phyloP scores from a whole-genome alignment of 2,329 filamentous ascomycete species.

The Tolypocladium paradoxum region DNA sequence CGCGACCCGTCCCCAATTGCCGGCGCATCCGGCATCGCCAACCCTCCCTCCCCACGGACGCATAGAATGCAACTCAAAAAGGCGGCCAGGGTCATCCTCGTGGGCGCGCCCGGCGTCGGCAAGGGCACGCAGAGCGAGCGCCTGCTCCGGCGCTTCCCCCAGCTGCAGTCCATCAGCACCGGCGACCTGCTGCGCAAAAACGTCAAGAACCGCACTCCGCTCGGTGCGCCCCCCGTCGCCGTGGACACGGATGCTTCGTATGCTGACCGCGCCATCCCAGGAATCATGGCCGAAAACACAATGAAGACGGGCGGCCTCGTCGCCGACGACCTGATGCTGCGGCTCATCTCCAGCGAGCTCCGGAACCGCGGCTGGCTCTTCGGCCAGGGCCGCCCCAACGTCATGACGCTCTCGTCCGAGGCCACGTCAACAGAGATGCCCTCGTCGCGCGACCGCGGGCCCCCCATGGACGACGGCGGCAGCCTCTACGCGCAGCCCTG shows the following conservation, averaged over 20 bases:
- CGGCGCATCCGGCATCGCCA: neutral
- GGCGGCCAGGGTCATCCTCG: conserved; percentile 86
- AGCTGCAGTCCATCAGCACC: conserved; percentile 84
- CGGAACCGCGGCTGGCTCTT: conserved; percentile 75
- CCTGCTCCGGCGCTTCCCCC: conserved; percentile 74
- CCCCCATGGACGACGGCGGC: conserved; percentile 28
- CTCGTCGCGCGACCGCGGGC: conserved; percentile 19
- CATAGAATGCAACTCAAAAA: conserved; percentile 54
- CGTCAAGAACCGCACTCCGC: conserved; percentile 76
- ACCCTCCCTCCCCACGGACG: neutral
- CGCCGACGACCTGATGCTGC: conserved; percentile 80
- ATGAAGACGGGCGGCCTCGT: conserved; percentile 89
- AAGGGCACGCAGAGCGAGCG: conserved; percentile 95
- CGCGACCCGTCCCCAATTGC: neutral
- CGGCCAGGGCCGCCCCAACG: conserved; percentile 30
- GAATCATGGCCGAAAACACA: conserved; percentile 79
- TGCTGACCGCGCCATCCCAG: conserved; percentile 31
- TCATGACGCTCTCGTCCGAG: conserved; percentile 41
- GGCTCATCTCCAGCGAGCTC: conserved; percentile 85
- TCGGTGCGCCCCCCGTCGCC: conserved; percentile 46
- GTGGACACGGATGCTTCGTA: neutral
- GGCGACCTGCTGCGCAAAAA: conserved; percentile 87
- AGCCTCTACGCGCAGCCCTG: conserved; percentile 21
- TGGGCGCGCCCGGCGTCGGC: conserved; percentile 92
- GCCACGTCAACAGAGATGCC: conserved; percentile 22